These are phyloP conservation scores for Thalia dealbata DNA, from an alignment of 176 grass and related monocot genomes.

Conservation along the genomic window DNA sequence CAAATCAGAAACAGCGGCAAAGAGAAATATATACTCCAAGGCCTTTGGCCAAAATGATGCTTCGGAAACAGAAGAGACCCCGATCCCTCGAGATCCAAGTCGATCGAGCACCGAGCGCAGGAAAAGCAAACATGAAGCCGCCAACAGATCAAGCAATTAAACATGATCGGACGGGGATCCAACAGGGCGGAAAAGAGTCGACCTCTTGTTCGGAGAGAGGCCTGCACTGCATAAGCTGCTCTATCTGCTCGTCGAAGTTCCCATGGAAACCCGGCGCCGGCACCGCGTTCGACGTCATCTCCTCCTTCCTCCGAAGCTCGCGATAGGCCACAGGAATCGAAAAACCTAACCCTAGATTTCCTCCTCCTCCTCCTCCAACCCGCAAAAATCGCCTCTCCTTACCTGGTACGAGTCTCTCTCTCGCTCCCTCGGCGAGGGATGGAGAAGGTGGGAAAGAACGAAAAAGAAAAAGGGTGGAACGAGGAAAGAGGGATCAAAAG, in stretches of 20 bases:
- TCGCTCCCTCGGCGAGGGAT: not conserved
- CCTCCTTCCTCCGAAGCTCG: not conserved
- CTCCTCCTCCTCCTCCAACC: slow-evolving; percentile 7
- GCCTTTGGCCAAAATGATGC: too few relatives aligned
- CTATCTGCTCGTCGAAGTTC: slow-evolving; percentile 91
- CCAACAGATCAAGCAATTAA: not conserved
- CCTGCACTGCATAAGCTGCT: slow-evolving; percentile 98
- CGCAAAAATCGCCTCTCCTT: not conserved
- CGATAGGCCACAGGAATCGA: not conserved
- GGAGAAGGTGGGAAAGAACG: not conserved
- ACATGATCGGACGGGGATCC: not conserved
- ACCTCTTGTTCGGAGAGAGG: slow-evolving; percentile 87
- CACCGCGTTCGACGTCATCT: slow-evolving; percentile 14
- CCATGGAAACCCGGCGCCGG: slow-evolving; percentile 53
- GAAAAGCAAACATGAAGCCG: not conserved
- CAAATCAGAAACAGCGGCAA: too few relatives aligned
- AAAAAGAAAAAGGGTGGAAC: slow-evolving; percentile 1
- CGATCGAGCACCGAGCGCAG: not conserved
- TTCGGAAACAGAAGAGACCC: not conserved
- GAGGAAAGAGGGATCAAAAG: slow-evolving; percentile 13
- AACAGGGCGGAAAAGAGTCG: not conserved
- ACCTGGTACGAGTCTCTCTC: not conserved
- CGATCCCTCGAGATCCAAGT: not conserved
- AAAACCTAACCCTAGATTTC: slow-evolving; percentile 60
- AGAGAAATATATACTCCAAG: not conserved